Conservation (phyloP, 805 yeast genomes). For the Isabelozyma rhagii region DNA sequence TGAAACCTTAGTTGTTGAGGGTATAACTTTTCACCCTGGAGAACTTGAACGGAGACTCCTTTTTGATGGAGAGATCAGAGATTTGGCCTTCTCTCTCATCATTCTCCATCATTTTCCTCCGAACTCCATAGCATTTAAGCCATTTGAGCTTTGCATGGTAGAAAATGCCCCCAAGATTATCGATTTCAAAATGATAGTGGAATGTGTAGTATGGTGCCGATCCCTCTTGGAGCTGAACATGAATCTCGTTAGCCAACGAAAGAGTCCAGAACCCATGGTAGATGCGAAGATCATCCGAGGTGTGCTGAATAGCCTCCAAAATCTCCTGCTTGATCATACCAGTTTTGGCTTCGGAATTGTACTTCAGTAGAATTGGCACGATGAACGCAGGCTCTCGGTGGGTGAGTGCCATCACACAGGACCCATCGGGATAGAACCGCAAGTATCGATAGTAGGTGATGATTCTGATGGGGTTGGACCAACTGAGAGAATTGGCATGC, state of each 20-base stretch:
- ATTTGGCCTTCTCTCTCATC: constrained; percentile 50
- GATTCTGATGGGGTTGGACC: constrained; percentile 75
- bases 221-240: constrained; percentile 52
- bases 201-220: constrained; percentile 59
- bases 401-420: constrained; percentile 65
- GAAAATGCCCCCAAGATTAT: constrained; percentile 52
- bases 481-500: constrained; percentile 58
- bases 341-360: constrained; percentile 14
- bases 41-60: constrained; percentile 79
- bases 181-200: constrained; percentile 59
- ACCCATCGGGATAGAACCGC: constrained; percentile 78
- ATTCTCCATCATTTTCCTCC: constrained; percentile 32
- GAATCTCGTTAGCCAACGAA: constrained; percentile 47
- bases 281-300: constrained; percentile 11
- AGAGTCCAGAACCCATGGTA: constrained; percentile 58
- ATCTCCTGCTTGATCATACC: constrained; percentile 6
- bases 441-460: constrained; percentile 86
- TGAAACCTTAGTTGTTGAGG: neutral
- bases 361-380: constrained; percentile 51
- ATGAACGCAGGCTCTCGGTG: constrained; percentile 68
- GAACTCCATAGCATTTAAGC: constrained; percentile 58
- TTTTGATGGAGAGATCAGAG: constrained; percentile 52
- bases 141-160: constrained; percentile 72
- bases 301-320: constrained; percentile 21
- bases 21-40: constrained; percentile 53